Evolutionary conservation across 23 red algal species (phyloP).

Genomic region (Rhodosorus marinus): DNA sequence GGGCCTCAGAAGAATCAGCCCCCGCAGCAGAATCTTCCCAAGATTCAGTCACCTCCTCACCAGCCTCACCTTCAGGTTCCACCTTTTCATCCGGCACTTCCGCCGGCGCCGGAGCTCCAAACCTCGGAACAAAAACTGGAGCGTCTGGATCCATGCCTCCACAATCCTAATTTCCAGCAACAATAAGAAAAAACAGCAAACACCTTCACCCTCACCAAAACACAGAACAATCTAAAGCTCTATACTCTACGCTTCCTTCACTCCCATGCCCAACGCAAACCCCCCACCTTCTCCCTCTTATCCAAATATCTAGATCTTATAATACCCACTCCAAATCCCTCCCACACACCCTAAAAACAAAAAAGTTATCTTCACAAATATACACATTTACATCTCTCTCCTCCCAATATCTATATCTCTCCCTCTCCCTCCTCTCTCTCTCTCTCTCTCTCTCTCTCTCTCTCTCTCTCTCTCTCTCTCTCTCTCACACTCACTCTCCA

Average conservation of each 20-base stretch:
- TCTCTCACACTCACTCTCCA: background rate
- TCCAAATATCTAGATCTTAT: too few species aligned
- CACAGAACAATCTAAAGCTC: slow-evolving; percentile 35
- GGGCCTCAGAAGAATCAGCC: background rate
- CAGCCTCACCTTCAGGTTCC: background rate
- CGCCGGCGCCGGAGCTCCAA: background rate
- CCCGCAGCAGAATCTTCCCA: background rate
- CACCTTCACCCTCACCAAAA: slow-evolving; percentile 20
- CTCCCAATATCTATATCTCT: too few species aligned
- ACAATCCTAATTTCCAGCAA: background rate
- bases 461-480: too few species aligned
- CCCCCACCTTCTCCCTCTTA: too few species aligned
- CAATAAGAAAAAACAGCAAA: background rate
- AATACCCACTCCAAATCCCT: too few species aligned
- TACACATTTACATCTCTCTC: too few species aligned
- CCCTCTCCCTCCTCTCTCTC: too few species aligned
- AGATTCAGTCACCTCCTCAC: background rate
- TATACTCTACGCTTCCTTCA: too few species aligned
- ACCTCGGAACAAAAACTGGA: slow-evolving; percentile 1
- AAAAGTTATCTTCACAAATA: too few species aligned
- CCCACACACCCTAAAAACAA: too few species aligned
- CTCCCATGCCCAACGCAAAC: too few species aligned
- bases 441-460: too few species aligned
- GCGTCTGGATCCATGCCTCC: background rate
- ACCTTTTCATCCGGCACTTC: background rate